These are phyloP conservation scores for Paraphaeosphaeria minitans DNA, from an alignment of 2,329 filamentous ascomycete species.

Conservation along the genomic window DNA sequence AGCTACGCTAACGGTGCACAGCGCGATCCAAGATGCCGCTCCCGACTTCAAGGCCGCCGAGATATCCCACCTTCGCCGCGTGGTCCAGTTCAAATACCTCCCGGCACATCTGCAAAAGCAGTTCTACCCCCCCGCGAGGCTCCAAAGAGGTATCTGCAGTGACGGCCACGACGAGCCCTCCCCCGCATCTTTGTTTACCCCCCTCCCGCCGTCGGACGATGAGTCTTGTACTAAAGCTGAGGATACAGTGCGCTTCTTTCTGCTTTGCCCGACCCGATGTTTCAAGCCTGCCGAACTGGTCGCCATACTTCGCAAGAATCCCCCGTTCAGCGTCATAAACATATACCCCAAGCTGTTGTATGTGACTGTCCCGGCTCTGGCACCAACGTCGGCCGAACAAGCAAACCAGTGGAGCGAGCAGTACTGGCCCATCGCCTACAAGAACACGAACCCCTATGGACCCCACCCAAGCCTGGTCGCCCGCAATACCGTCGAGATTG, in stretches of 20 bases:
- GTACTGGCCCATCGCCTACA: conserved; percentile 86
- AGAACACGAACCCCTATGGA: conserved; percentile 84
- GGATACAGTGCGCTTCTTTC: conserved; percentile 53
- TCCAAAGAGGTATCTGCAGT: conserved; percentile 37
- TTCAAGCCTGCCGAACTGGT: conserved; percentile 60
- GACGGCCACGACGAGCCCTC: conserved; percentile 27
- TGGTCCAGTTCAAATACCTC: conserved; percentile 72
- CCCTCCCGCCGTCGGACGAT: conserved; percentile 15
- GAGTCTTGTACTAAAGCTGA: conserved; percentile 33
- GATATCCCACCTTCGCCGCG: conserved; percentile 70
- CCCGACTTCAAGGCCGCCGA: conserved; percentile 51
- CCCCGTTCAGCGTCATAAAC: conserved; percentile 45
- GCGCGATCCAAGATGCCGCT: conserved; percentile 53
- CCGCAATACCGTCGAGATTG: conserved; percentile 71
- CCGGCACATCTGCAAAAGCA: conserved; percentile 62
- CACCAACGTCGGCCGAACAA: conserved; percentile 77
- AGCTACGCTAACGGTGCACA: conserved; percentile 32
- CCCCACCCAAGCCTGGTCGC: conserved; percentile 78
- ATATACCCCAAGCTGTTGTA: conserved; percentile 61
- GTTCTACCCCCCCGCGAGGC: conserved; percentile 39
- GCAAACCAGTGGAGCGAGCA: conserved; percentile 74
- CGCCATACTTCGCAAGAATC: conserved; percentile 36
- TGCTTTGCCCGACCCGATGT: conserved; percentile 56
- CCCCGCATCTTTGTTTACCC: conserved; percentile 33
- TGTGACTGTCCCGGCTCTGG: conserved; percentile 72